Evolutionary conservation across 306 rosid species (phyloP), one percentile per base, ranked within the genome.

Genomic region (Senna tora): DNA sequence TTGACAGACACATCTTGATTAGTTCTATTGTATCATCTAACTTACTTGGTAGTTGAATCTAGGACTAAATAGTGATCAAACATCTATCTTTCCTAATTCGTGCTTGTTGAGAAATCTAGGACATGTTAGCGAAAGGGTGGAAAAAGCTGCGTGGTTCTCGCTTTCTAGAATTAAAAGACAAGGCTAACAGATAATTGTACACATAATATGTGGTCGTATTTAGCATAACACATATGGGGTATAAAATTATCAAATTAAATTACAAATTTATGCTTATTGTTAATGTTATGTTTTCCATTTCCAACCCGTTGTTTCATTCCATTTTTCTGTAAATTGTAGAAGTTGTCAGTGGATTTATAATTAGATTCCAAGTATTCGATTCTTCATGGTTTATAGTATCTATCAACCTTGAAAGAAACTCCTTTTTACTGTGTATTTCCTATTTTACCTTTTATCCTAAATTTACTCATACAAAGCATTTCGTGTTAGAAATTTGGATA

Each of bases 101-200:
- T 15, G 17, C 9, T 15, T 4, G 12, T 7, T 30, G 13, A 14
- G 5, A 6, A 28, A 33, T n/a, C 9, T 32, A 58, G 4, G 42
- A n/a, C n/a, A n/a, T n/a, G n/a, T 22, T 30, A 28, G 21, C 15
- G 15, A 33, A 53, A 10, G 33, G 14, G 15, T 20, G 58, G 15
- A 9, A 28, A 53, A 53, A 20, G 21, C 21, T 20, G 9, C 21
- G 10, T 19, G 3, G 5, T 50, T 52, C 25, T 54, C 59, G 34
- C 22, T 61, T 32, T 52, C 45, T 22, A 47, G 25, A 53, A 60
- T 74, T 25, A 41, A 71, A 17, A 69, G 59, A 28, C n/a, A 30
- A 21, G 15, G 34, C 3, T 20, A 9, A 53, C 21, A 14, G 32
- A 9, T 53, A 53, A 53, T 8, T 3, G 5, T 53, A 52, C 16